Evolutionary conservation across 495 filamentous ascomycete genomes (phyloP).

Genomic region (Penicillium mononematosum): DNA sequence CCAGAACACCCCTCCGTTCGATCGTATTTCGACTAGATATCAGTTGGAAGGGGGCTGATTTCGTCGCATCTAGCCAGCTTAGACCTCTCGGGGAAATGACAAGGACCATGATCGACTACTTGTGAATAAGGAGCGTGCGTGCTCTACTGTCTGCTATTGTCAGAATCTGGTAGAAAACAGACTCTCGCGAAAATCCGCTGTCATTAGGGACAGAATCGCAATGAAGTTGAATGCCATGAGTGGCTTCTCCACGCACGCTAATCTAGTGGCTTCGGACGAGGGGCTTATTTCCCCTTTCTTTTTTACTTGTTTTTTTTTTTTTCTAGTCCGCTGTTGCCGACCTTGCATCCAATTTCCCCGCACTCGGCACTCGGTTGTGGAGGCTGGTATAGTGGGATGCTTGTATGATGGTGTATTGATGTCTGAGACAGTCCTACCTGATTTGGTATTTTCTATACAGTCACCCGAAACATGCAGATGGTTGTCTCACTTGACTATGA

Average conservation of each 20-base stretch:
- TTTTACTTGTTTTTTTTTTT: not conserved
- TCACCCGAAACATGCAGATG: conserved; percentile 2
- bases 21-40: conserved; percentile 2
- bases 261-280: too few relatives aligned
- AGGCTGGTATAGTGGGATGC: not conserved
- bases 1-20: conserved; percentile 1
- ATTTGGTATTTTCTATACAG: conserved; percentile 3
- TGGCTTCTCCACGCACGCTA: too few relatives aligned
- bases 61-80: not conserved
- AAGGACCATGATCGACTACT: not conserved
- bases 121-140: not conserved
- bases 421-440: not conserved
- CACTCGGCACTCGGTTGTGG: not conserved
- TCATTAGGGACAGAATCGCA: too few relatives aligned
- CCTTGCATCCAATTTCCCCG: conserved; percentile 5
- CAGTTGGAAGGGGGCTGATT: not conserved
- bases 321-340: not conserved
- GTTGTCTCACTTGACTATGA: not conserved
- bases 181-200: too few relatives aligned
- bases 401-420: not conserved
- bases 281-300: too few relatives aligned
- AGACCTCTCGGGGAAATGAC: not conserved
- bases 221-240: too few relatives aligned
- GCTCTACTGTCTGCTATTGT: too few relatives aligned
- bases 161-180: too few relatives aligned